A percentile compares a stretch with the other conserved stretches of the same genome.
Evolutionary conservation across 2,329 filamentous ascomycete genomes (phyloP).

Genomic region (Hirsutella minnesotensis): DNA sequence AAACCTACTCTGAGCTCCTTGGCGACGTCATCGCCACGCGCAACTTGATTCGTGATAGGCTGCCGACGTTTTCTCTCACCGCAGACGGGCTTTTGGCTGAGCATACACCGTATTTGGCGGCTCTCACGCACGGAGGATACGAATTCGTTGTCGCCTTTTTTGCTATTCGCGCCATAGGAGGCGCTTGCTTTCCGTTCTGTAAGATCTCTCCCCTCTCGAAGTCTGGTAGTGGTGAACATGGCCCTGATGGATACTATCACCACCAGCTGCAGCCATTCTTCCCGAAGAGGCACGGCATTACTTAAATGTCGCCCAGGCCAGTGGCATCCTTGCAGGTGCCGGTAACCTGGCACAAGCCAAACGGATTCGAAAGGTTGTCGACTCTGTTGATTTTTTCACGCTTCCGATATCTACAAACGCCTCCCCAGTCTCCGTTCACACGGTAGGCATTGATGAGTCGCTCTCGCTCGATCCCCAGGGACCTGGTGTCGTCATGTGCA

Average conservation of each 20-base stretch:
- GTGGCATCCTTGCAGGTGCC: constrained; percentile 4
- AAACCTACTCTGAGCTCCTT: constrained; percentile 9
- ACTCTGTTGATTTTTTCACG: too few species aligned
- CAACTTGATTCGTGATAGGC: constrained; percentile 1
- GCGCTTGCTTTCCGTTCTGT: constrained; percentile 10
- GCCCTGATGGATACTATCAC: background rate
- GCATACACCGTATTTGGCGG: constrained; percentile 4
- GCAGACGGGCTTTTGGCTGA: constrained; percentile 4
- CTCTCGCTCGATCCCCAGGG: constrained; percentile 4
- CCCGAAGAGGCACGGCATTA: constrained; percentile 8
- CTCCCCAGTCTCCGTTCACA: background rate
- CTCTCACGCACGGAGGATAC: constrained; percentile 10
- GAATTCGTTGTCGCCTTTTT: constrained; percentile 14
- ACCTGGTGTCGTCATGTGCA: constrained; percentile 22
- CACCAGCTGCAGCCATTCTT: constrained; percentile 5
- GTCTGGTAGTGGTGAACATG: background rate
- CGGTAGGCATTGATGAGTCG: constrained; percentile 5
- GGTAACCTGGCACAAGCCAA: constrained; percentile 1
- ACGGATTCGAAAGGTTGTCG: background rate
- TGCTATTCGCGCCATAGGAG: constrained; percentile 9
- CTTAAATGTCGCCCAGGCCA: constrained; percentile 3
- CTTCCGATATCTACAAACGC: constrained; percentile 6
- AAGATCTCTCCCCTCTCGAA: background rate
- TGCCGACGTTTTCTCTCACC: constrained; percentile 3
- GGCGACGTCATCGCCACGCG: constrained; percentile 10